Evolutionary conservation across 148 eudicot genomes (phyloP), one percentile per base, ranked within the genome.

Genomic region (Salicornia ramosissima): DNA sequence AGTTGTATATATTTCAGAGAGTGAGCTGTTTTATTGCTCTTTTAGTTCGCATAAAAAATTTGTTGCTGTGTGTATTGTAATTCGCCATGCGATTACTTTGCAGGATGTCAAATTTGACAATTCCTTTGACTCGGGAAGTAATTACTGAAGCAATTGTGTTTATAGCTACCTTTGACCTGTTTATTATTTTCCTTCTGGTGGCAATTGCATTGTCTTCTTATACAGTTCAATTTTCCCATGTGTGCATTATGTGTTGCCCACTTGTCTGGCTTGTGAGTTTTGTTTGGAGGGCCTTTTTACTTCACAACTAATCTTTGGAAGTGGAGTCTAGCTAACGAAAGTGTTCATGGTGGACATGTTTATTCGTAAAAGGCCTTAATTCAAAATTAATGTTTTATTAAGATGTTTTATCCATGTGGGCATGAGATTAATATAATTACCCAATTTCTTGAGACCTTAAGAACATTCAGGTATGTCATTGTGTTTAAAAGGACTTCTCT

Each of bases 31-130:
- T 25, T 68, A 6, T 8, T 42, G 11, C 31, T 29, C n/a, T 45
- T 14, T 13, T 21, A 31, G 14, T 49, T 19, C 22, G 18, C 49
- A 5, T 34, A 15, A 4, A 55, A 25, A 22, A 3, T 9, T 53
- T 24, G 60, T 10, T 55, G 33, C 19, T 55, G 30, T 4, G 25
- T 25, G 33, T 26, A 14, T 55, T 4, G 1, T 54, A 22, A 36
- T 13, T 53, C 2, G 2, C 49, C 0, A 53, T 9, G 33, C n/a
- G n/a, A n/a, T 13, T 25, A 28, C 13, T 55, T n/a, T 55, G 34
- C 31, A 55, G 33, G 13, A 55, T 55, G 60, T 53, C 22, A 55
- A 55, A n/a, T n/a, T n/a, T n/a, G n/a, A n/a, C n/a, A n/a, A n/a
- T n/a, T n/a, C 25, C 26, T 15, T 6, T 21, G 18, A 13, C 16